These are phyloP conservation scores for Ceratobasidium sp. DNA, from an alignment of 1,284 basidiomycete genomes.

Conservation along the genomic window DNA sequence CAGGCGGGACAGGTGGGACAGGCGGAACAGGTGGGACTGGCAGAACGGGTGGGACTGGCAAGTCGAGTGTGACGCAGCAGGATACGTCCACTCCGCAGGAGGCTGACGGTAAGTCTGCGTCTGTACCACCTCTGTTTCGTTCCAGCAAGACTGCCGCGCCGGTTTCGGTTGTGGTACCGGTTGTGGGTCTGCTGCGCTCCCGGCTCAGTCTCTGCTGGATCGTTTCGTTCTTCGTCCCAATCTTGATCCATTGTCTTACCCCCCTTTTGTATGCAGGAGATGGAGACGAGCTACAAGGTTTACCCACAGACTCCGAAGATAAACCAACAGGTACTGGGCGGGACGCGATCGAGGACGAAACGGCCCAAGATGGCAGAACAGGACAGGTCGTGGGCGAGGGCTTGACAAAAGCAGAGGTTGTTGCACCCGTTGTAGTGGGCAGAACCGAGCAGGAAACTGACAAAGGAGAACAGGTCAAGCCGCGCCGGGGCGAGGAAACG, in stretches of 20 bases:
- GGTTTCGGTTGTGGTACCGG: background rate
- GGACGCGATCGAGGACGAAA: slow-evolving; percentile 21
- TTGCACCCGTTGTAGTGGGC: slow-evolving; percentile 22
- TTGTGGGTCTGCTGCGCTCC: background rate
- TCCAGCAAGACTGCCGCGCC: too few species aligned
- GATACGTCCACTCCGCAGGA: background rate
- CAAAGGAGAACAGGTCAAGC: background rate
- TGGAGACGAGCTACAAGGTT: background rate
- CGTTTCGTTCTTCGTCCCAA: background rate
- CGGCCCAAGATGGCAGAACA: slow-evolving; percentile 14
- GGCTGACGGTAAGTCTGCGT: slow-evolving; percentile 13
- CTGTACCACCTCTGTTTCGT: too few species aligned
- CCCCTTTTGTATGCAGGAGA: background rate
- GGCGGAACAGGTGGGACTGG: slow-evolving; percentile 15
- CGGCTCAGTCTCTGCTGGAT: background rate
- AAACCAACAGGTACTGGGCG: slow-evolving; percentile 9
- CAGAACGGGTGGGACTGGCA: background rate
- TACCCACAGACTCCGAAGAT: background rate
- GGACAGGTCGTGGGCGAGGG: slow-evolving; percentile 18
- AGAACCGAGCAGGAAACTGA: background rate
- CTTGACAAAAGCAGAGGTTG: slow-evolving; percentile 7
- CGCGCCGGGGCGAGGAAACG: background rate
- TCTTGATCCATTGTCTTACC: background rate
- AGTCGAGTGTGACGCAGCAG: slow-evolving; percentile 25
- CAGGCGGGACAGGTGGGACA: background rate